Evolutionary conservation across 768 basidiomycete genomes (phyloP), one percentile per base, ranked within the genome.

Genomic region (Ramaria sp.): DNA sequence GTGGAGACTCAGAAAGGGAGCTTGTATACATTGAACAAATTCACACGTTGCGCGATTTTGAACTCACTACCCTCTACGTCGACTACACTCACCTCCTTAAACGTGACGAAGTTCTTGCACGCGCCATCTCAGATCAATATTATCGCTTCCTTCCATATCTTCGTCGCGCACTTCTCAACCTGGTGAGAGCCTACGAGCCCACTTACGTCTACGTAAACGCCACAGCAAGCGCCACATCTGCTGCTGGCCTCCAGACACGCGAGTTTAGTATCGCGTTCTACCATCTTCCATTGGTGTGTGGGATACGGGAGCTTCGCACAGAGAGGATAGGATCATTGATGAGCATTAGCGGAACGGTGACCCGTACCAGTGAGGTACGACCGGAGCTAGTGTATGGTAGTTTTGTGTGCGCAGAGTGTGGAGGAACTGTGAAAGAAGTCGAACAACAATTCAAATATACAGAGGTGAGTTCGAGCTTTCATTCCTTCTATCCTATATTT

Each of bases 401-500:
- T 56, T 99, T 96, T 66, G 81, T 85, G 45, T 99, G 96, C 61
- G 86, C 90, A 67, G 78, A 85, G 41, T 99, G 96, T 64, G 78
- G 80, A 44, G 89, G 87, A 28, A 72, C 85, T 10, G 85, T 97
- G 24, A 80, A 85, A 52, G 95, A 97, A 63, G 83, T 99, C 47
- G 96, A 99, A 65, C 96, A 99, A 65, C 96, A 99, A 65, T 99
- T 99, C 78, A 99, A 97, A 66, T 98, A 97, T 66, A 99, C 96
- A 18, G 96, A 98, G 75, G 93, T 93, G 60, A 48, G 64, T 50
- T 18, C 20, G 51, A 38, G 48, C 1, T 12, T 12, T 28, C 12
- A 1, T 52, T 18, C 3, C 12, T 20, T 15, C 24, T 3, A 30
- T 69, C 60, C 22, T 39, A 48, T 27, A 12, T 45, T 47, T 25